Evolutionary conservation across 1,139 yeast species (phyloP).

Genomic region (Debaryomyces sp.): DNA sequence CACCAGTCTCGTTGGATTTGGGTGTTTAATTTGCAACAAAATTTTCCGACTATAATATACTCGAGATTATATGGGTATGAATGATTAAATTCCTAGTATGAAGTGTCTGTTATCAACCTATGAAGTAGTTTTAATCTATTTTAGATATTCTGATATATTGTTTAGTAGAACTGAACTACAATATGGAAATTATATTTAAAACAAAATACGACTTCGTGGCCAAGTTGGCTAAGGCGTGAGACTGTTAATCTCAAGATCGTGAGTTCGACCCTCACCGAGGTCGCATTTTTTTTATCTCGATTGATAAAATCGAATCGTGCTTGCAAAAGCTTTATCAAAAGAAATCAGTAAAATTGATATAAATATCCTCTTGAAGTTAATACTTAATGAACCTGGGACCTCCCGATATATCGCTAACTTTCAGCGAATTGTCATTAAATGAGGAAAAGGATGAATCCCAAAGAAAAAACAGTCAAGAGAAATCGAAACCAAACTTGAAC

Average conservation of each 20-base stretch:
- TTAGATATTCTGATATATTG: too few species aligned
- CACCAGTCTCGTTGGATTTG: too few species aligned
- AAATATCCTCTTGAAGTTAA: neutral
- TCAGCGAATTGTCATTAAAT: neutral
- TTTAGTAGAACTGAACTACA: neutral
- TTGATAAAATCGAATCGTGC: neutral
- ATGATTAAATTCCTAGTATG: too few species aligned
- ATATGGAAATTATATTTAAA: neutral
- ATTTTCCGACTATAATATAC: too few species aligned
- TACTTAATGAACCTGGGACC: neutral
- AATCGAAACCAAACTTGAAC: neutral
- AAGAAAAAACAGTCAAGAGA: neutral
- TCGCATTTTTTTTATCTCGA: constrained; percentile 13
- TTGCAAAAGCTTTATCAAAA: neutral
- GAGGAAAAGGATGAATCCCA: neutral
- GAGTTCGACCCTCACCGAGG: constrained; percentile 45
- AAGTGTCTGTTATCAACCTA: too few species aligned
- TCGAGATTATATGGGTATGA: too few species aligned
- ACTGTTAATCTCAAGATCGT: constrained; percentile 47
- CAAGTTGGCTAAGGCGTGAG: constrained; percentile 48
- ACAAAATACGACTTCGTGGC: constrained; percentile 36
- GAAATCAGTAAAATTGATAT: neutral
- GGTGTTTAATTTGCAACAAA: too few species aligned
- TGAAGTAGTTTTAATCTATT: too few species aligned
- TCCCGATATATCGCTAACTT: neutral